Conservation (phyloP, 345 rosid genomes). For the Gynandropsis gynandra region DNA sequence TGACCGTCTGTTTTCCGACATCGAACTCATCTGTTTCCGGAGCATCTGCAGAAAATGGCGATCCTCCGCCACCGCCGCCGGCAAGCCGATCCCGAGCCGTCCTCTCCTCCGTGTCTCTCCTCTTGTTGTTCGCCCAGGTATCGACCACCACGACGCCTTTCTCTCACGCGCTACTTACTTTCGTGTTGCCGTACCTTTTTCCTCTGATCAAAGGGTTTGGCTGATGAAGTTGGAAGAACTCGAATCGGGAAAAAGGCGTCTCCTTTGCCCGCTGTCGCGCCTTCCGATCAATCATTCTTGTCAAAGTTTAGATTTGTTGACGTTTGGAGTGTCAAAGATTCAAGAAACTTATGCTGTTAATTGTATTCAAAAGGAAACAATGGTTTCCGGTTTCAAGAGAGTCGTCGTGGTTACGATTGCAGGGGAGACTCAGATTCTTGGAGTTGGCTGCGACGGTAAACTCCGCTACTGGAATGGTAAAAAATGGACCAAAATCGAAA, state of each 20-base stretch:
- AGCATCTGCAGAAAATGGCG: constrained; percentile 5
- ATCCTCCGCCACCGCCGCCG: neutral
- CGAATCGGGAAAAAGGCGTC: neutral
- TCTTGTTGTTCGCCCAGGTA: neutral
- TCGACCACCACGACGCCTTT: too few relatives aligned
- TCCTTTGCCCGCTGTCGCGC: neutral
- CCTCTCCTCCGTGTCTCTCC: too few relatives aligned
- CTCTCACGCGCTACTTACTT: neutral
- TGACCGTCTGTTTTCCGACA: neutral
- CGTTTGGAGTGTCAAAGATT: neutral
- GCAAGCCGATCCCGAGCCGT: neutral
- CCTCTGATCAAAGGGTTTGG: neutral
- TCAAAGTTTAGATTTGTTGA: neutral
- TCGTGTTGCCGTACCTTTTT: neutral
- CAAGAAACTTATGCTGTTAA: neutral
- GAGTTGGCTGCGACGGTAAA: neutral
- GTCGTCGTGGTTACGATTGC: too few relatives aligned
- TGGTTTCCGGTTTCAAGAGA: too few relatives aligned
- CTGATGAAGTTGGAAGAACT: neutral
- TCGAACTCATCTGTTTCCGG: neutral
- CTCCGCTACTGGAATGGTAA: neutral
- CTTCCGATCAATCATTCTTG: neutral
- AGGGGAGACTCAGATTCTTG: neutral
- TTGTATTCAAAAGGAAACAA: too few relatives aligned
- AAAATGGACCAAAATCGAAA: neutral